Evolutionary conservation across 2,329 filamentous ascomycete species (phyloP), one percentile per base, ranked within the genome.

Genomic region (Lachnum nothofagi): DNA sequence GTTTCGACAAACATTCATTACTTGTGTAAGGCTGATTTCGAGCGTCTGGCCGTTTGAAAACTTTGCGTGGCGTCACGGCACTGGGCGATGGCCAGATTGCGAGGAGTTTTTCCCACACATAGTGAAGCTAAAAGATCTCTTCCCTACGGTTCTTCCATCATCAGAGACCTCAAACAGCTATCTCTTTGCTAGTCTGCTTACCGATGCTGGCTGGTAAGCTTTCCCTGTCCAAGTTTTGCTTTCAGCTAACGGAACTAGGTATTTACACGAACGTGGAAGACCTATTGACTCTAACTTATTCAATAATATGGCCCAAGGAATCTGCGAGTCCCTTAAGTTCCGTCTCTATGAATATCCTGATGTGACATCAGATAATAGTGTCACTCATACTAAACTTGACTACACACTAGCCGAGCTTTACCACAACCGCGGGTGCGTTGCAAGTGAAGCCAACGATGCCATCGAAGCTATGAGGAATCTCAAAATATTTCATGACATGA

Each of bases 71-170:
- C 4, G 48, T 35, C 8, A 61, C 54, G 42, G 38, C 53, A 48
- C 62, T 41, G 43, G 46, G 35, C 47, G 56, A 34, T 63, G 60
- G 61, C 55, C 58, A 51, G 19, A 24, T 22, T 63, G 57, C 48
- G 53, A 60, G 17, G 55, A 42, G 12, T 45, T 63, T 8, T 63
- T 60, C 29, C 62, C 60, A 10, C 59, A 64, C 39, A 47, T 63
- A 7, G 17, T 58, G 22, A 56, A 19, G 34, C 42, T 64, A 20
- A 54, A 62, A 42, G 54, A 62, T 35, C 34, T 27, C 41, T 39
- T 27, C 25, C 25, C 25, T 27, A 27, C 12, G 6, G 25, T 27
- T 27, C 25, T 6, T 12, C 25, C 25, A 6, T 34, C 31, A 34
- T 34, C 31, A 5, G 31, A 34, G 31, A 27, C 25, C 25, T 27